Base-by-base conservation (phyloP, 345 rosid genomes). In the Toxicodendron radicans region DNA sequence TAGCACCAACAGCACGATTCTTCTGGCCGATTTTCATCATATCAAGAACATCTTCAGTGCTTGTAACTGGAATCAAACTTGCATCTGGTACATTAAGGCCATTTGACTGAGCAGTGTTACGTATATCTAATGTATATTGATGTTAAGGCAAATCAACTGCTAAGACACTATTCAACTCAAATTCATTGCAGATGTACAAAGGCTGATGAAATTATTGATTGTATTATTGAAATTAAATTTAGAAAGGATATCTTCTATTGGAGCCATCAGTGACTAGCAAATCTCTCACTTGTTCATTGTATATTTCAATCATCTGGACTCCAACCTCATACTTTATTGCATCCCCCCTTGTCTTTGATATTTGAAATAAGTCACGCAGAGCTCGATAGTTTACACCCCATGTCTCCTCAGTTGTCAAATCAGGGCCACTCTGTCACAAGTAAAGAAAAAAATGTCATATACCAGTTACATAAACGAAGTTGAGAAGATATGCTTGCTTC, bases 321-420 rank as follows among this genome's bases (percentile, higher is more conserved):
- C 97, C 97, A 56, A 95, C 91, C 62, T 95, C 98, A 68, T 95
- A 91, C 70, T 84, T 83, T 65, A 91, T 73, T 52, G 82, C 77
- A 78, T 90, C 87, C 32, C 78, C 68, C 82, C 97, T 93, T 54
- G 88, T 83, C 83, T 84, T 88, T 49, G 98, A 91, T 74, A 91
- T 71, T 58, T 92, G 89, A 82, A 95, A 95, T 7, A 95, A 84
- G 82, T 91, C 98, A 9, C 92, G 81, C 66, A 95, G 81, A 72
- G 99, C 98, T 79, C 99, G 88, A 73, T 89, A 95, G 81, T 95
- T 95, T 68, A 95, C 98, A 13, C 99, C 99, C 99, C 98, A 95
- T 41, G 96, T 89, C 62, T 86, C 81, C 78, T 91, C 90, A 7
- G 83, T 73, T 38, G 81, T 91, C 76, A 93, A 60, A 81, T 95